Evolutionary conservation across 495 filamentous ascomycete genomes (phyloP).

Genomic region (Umbilicaria muhlenbergii): DNA sequence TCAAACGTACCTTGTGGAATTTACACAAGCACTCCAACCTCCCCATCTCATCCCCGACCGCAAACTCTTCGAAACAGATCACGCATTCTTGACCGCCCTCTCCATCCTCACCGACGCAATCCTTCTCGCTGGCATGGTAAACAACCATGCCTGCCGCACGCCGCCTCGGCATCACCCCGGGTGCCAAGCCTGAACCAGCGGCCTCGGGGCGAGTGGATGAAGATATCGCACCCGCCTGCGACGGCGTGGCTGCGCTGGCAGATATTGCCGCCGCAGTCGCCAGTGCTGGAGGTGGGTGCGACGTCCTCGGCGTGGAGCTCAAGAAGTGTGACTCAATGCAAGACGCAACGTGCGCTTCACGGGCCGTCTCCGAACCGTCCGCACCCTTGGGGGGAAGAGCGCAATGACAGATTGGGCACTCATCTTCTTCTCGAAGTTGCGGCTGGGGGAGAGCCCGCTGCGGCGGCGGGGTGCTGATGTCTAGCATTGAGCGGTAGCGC

Average conservation of each 20-base stretch:
- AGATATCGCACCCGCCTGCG: constrained; percentile 8
- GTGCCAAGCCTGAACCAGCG: neutral
- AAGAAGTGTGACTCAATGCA: constrained; percentile 48
- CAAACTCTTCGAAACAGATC: constrained; percentile 94
- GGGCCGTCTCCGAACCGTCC: constrained; percentile 42
- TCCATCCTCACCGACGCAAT: constrained; percentile 58
- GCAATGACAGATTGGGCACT: constrained; percentile 76
- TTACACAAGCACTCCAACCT: constrained; percentile 85
- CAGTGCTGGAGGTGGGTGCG: constrained; percentile 6
- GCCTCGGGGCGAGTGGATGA: neutral
- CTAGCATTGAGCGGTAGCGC: constrained; percentile 8
- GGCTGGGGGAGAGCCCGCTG: constrained; percentile 16
- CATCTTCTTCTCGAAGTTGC: constrained; percentile 60
- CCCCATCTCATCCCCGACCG: constrained; percentile 66
- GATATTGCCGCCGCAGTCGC: constrained; percentile 8
- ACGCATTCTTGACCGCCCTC: constrained; percentile 52
- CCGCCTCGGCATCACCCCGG: neutral
- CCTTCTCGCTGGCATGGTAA: constrained; percentile 85
- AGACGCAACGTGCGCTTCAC: constrained; percentile 59
- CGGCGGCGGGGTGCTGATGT: constrained; percentile 15
- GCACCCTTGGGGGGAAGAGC: constrained; percentile 51
- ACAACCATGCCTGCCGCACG: constrained; percentile 33
- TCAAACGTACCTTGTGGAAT: constrained; percentile 57
- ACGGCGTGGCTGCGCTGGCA: constrained; percentile 5
- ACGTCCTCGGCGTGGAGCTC: constrained; percentile 2